Conservation (phyloP, 225 moss, liverwort and hornwort genomes). For the Neckera pumila region DNA sequence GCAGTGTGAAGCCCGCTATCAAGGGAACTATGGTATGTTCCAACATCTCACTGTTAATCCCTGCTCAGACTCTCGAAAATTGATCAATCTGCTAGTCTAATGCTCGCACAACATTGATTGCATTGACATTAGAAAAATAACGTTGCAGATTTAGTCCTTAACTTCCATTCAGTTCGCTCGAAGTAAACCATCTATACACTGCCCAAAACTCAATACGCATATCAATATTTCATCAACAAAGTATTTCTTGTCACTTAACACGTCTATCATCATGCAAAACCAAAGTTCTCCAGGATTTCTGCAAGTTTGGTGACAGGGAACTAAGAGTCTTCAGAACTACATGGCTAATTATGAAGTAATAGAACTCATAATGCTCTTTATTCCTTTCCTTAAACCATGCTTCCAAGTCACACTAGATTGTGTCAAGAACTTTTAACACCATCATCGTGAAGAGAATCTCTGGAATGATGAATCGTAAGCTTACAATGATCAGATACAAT, state of each 20-base stretch:
- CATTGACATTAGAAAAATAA: no score
- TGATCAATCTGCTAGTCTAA: neutral
- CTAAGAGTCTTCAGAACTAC: neutral
- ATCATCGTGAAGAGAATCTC: neutral
- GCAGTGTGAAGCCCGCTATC: conserved; percentile 6
- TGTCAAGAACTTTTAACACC: neutral
- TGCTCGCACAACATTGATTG: neutral
- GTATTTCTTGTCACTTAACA: neutral
- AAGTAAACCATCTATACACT: no score
- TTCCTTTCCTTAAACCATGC: neutral
- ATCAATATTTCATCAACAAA: neutral
- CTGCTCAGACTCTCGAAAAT: neutral
- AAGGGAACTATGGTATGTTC: conserved; percentile 58
- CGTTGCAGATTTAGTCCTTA: neutral
- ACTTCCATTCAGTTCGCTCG: neutral
- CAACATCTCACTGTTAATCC: neutral
- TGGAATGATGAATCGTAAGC: neutral
- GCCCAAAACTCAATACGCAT: neutral
- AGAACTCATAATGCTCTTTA: neutral
- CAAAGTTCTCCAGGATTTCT: neutral
- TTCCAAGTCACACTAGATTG: neutral
- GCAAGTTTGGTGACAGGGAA: neutral
- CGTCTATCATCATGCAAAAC: neutral
- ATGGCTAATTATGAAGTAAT: neutral
- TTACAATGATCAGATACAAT: neutral